phyloP scores from a whole-genome alignment of 495 filamentous ascomycete species.

The Aspergillus conjunctus region DNA sequence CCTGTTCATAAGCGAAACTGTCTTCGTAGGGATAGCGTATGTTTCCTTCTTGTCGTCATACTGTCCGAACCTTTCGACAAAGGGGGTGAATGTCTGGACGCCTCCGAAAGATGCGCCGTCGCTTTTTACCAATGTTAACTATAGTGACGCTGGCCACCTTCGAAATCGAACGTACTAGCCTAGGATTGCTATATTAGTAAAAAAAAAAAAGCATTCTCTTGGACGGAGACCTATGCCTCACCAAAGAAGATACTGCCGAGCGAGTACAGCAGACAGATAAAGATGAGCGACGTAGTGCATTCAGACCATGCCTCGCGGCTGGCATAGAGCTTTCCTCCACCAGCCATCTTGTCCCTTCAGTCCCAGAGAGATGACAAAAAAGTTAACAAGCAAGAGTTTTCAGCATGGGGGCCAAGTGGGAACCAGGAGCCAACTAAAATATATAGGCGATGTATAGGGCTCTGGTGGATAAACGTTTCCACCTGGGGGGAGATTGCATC shows the following conservation, averaged over 20 bases:
- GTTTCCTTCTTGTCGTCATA: not conserved
- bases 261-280: slow-evolving; percentile 3
- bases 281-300: not conserved
- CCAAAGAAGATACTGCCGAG: slow-evolving; percentile 5
- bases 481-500: not conserved
- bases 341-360: not conserved
- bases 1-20: slow-evolving; percentile 3
- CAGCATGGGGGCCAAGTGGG: not conserved
- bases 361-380: not conserved
- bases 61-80: not conserved
- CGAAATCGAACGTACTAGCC: slow-evolving; percentile 3
- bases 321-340: slow-evolving; percentile 3
- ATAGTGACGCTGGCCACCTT: not conserved
- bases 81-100: not conserved
- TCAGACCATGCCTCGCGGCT: not conserved
- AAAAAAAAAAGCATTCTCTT: not conserved
- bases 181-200: not conserved
- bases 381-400: not conserved
- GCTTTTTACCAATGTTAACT: not conserved
- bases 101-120: slow-evolving; percentile 5
- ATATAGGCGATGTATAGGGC: not conserved
- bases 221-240: not conserved
- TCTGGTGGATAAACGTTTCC: not conserved
- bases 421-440: not conserved
- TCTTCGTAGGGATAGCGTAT: slow-evolving; percentile 3